phyloP scores from a whole-genome alignment of 345 rosid species.

The Aethionema arabicum region DNA sequence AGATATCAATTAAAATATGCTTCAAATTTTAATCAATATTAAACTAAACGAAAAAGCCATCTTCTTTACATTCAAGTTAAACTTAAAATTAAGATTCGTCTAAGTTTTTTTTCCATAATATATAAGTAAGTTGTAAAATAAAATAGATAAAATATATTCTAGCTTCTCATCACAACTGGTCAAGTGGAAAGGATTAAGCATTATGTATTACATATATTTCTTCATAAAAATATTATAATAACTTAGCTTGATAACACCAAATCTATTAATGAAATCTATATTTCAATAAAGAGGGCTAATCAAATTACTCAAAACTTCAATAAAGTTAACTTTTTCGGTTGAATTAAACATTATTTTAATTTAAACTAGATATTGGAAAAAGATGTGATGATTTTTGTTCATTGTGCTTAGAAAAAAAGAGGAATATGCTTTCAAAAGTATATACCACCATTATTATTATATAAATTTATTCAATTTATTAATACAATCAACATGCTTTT shows the following conservation, averaged over 20 bases:
- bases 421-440: slow-evolving; percentile 29
- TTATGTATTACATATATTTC: not conserved
- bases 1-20: too few relatives aligned
- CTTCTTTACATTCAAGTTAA: too few relatives aligned
- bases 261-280: slow-evolving; percentile 5
- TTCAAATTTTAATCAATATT: too few relatives aligned
- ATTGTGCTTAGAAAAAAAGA: slow-evolving; percentile 8
- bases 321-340: slow-evolving; percentile 1
- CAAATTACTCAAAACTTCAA: slow-evolving; percentile 5
- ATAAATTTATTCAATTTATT: slow-evolving; percentile 8
- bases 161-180: too few relatives aligned
- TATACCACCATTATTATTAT: slow-evolving; percentile 9
- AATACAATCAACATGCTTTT: slow-evolving; percentile 17
- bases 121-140: too few relatives aligned
- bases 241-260: slow-evolving; percentile 11
- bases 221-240: not conserved
- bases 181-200: too few relatives aligned
- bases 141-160: too few relatives aligned
- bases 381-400: slow-evolving; percentile 16
- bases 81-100: too few relatives aligned
- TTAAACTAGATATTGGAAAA: not conserved
- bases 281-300: slow-evolving; percentile 9
- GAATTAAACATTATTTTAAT: slow-evolving; percentile 19
- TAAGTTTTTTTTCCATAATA: too few relatives aligned
- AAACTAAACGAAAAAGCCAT: too few relatives aligned